Percentiles rank a stretch among this genome's conserved stretches.
Conservation (phyloP, 106 monocot genomes). For the Alisma plantagoaquatica region DNA sequence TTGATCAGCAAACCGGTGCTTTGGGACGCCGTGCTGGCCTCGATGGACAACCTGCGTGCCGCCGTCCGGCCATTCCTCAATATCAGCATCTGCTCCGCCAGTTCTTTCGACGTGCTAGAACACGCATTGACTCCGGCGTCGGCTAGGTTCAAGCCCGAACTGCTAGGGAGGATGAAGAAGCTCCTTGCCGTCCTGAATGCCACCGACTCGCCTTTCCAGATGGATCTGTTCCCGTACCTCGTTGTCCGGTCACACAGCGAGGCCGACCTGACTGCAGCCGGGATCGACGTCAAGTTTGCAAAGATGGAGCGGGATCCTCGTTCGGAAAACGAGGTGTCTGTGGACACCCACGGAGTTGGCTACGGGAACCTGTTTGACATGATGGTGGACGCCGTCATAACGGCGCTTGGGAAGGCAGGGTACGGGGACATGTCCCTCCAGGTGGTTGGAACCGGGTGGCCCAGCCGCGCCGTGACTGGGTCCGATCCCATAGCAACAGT, state of each 20-base stretch:
- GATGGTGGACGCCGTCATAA: slow-evolving; percentile 5
- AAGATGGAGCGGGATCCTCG: neutral
- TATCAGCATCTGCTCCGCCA: neutral
- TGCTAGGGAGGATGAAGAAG: neutral
- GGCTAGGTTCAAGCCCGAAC: neutral
- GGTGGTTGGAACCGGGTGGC: slow-evolving; percentile 7
- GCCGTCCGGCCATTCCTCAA: neutral
- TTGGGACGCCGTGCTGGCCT: neutral
- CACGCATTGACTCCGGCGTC: slow-evolving; percentile 1
- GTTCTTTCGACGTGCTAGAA: neutral
- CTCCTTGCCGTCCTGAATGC: neutral
- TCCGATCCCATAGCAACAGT: neutral
- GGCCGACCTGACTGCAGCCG: neutral
- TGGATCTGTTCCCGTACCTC: neutral
- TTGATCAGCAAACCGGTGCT: neutral
- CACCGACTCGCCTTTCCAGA: neutral
- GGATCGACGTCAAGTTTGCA: neutral
- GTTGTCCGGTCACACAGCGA: neutral
- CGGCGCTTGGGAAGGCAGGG: neutral
- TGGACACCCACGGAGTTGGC: neutral
- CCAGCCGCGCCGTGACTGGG: slow-evolving; percentile 1
- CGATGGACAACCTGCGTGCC: neutral
- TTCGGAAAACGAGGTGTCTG: neutral
- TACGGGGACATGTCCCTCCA: neutral
- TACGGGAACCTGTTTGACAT: slow-evolving; percentile 5